Evolutionary conservation across 1,284 basidiomycete genomes (phyloP).

Genomic region (Cryptococcus neoformans): DNA sequence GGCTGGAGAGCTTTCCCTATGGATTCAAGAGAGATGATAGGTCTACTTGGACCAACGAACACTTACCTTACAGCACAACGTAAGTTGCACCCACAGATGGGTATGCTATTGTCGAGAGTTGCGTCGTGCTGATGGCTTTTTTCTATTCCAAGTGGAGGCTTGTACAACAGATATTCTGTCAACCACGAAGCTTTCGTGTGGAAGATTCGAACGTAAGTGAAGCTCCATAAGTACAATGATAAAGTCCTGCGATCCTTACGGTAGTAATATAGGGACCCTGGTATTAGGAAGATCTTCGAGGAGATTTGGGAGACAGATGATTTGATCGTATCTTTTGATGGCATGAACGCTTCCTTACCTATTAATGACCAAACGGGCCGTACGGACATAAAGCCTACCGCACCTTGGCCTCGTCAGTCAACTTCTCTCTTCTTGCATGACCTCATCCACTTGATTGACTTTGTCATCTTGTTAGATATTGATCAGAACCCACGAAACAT

Average conservation of each 20-base stretch:
- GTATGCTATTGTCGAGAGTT: neutral
- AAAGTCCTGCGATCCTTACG: neutral
- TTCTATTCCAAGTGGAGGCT: constrained; percentile 14
- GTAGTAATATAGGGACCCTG: constrained; percentile 13
- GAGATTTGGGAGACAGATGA: constrained; percentile 44
- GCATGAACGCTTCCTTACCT: constrained; percentile 22
- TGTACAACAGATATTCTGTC: constrained; percentile 31
- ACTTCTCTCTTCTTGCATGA: neutral
- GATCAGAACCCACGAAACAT: constrained; percentile 25
- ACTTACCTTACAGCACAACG: constrained; percentile 32
- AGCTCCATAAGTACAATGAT: neutral
- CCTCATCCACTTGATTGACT: neutral
- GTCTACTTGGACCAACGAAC: constrained; percentile 30
- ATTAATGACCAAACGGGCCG: constrained; percentile 16
- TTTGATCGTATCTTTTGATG: constrained; percentile 40
- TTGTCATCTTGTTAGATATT: constrained; percentile 13
- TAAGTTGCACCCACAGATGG: constrained; percentile 3
- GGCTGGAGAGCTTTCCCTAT: constrained; percentile 24
- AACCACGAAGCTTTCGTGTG: constrained; percentile 43
- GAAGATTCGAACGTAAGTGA: constrained; percentile 28
- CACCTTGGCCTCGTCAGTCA: constrained; percentile 22
- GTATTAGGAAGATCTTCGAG: constrained; percentile 33
- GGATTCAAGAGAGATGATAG: constrained; percentile 43
- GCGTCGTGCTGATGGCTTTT: neutral
- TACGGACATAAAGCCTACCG: constrained; percentile 22